Conservation (phyloP, 2,329 filamentous ascomycete species). For the Raffaelea ambrosiae region DNA sequence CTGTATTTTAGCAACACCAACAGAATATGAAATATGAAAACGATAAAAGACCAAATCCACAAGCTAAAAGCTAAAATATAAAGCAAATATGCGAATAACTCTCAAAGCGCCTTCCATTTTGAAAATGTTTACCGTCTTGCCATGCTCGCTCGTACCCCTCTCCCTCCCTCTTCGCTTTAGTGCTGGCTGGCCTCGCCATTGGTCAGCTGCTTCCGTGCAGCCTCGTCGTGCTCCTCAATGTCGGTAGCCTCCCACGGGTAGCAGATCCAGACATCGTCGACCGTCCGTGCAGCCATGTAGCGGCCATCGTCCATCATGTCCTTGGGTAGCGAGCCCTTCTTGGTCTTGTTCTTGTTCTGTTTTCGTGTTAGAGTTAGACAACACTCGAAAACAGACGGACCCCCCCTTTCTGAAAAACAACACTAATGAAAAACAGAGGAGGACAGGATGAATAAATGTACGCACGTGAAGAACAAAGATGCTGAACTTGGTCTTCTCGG, state of each 20-base stretch:
- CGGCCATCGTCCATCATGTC: constrained; percentile 65
- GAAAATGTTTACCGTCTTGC: too few relatives aligned
- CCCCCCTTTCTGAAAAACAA: too few relatives aligned
- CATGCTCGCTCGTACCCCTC: too few relatives aligned
- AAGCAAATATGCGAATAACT: too few relatives aligned
- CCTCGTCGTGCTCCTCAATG: constrained; percentile 82
- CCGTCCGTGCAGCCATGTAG: constrained; percentile 81
- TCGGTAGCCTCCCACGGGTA: constrained; percentile 97
- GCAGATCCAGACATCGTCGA: constrained; percentile 95
- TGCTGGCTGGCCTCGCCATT: constrained; percentile 6
- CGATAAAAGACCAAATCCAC: too few relatives aligned
- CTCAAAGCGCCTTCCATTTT: too few relatives aligned
- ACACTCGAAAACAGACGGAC: too few relatives aligned
- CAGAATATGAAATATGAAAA: too few relatives aligned
- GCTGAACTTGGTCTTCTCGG: constrained; percentile 75
- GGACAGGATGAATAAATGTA: constrained; percentile 31
- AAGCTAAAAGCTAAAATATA: too few relatives aligned
- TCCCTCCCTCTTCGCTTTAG: background rate
- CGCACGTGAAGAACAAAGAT: constrained; percentile 91
- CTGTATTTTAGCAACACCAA: too few relatives aligned
- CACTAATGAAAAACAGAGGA: constrained; percentile 8
- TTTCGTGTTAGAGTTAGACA: constrained; percentile 2
- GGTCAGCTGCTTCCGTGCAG: constrained; percentile 42
- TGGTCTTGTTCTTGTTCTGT: constrained; percentile 92
- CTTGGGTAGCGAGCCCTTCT: constrained; percentile 78